phyloP scores from a whole-genome alignment of 176 grass and related monocot species.

The Cocos nucifera region DNA sequence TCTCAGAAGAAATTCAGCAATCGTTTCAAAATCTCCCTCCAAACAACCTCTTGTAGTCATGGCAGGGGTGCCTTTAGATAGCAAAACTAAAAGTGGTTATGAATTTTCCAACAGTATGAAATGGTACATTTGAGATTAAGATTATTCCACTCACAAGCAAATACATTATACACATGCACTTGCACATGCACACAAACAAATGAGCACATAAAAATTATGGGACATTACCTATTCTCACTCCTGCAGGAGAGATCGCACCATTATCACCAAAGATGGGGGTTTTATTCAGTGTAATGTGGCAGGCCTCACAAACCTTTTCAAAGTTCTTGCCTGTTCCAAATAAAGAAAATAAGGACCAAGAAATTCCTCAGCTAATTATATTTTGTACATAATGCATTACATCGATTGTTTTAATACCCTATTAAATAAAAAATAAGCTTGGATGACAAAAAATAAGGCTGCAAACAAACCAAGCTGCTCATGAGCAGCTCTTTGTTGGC shows the following conservation, averaged over 20 bases:
- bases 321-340: conserved; percentile 72
- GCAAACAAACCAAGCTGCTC: too few species aligned
- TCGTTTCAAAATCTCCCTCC: conserved; percentile 69
- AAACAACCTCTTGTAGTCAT: conserved; percentile 99
- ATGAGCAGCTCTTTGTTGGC: too few species aligned
- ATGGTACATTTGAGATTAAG: background rate
- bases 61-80: conserved; percentile 63
- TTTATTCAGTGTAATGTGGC: conserved; percentile 89
- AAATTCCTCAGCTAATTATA: too few species aligned
- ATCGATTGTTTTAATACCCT: too few species aligned
- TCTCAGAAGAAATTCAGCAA: conserved; percentile 77
- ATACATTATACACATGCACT: too few species aligned
- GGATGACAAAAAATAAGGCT: too few species aligned
- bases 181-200: too few species aligned
- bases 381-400: too few species aligned
- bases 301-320: conserved; percentile 90
- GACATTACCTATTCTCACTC: conserved; percentile 83
- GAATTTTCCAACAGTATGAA: background rate
- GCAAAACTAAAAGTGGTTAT: conserved; percentile 5
- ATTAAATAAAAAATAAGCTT: too few species aligned
- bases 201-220: background rate
- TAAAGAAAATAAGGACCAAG: too few species aligned
- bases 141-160: too few species aligned
- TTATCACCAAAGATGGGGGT: conserved; percentile 87
- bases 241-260: conserved; percentile 81